These are phyloP conservation scores for Punctularia strigosozonata DNA, from an alignment of 768 basidiomycete genomes.

Conservation along the genomic window DNA sequence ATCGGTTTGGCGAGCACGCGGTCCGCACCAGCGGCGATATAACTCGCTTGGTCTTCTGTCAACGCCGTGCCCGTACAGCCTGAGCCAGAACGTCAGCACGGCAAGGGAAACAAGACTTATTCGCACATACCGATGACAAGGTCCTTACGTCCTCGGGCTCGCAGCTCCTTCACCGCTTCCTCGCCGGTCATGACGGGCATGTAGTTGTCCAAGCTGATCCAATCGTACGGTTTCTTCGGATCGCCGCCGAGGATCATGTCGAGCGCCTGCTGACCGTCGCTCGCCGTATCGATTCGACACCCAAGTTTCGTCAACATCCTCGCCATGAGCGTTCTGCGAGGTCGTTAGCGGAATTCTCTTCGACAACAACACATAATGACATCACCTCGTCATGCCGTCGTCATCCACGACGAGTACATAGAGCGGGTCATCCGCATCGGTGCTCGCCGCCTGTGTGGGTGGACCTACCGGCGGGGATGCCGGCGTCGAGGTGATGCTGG, in stretches of 20 bases:
- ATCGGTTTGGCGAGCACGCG: slow-evolving; percentile 14
- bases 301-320: slow-evolving; percentile 25
- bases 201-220: slow-evolving; percentile 27
- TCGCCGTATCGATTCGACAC: slow-evolving; percentile 23
- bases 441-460: too few species aligned
- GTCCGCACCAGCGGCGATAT: slow-evolving; percentile 15
- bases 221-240: slow-evolving; percentile 15
- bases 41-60: slow-evolving; percentile 20
- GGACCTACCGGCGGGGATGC: too few species aligned
- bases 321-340: not conserved
- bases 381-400: not conserved
- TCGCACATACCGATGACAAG: slow-evolving; percentile 19
- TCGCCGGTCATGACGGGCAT: slow-evolving; percentile 23
- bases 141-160: slow-evolving; percentile 20
- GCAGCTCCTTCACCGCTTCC: slow-evolving; percentile 20
- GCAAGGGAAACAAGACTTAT: slow-evolving; percentile 1
- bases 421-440: not conserved
- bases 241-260: slow-evolving; percentile 19
- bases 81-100: not conserved
- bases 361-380: not conserved
- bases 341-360: not conserved
- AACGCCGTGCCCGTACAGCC: slow-evolving; percentile 8
- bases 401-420: not conserved
- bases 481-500: too few species aligned
- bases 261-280: slow-evolving; percentile 24